These are phyloP conservation scores for Torulaspora indica DNA, from an alignment of 805 yeast genomes.

Conservation along the genomic window DNA sequence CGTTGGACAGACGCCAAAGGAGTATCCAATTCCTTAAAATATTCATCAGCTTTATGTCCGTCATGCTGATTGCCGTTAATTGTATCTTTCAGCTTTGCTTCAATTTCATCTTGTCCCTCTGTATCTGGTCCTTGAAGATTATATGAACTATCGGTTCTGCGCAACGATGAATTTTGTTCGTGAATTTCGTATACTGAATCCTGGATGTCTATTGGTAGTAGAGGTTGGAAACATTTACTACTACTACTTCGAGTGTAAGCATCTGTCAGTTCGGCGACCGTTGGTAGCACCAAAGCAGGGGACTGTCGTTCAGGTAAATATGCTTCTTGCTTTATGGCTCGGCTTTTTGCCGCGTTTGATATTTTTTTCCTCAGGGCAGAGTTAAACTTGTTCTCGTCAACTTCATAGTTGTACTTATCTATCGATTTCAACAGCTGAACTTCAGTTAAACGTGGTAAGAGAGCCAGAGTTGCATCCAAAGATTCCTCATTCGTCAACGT, in stretches of 20 bases:
- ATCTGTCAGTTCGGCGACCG: constrained; percentile 63
- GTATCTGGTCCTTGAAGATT: constrained; percentile 14
- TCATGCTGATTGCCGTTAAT: constrained; percentile 32
- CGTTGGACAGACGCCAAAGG: constrained; percentile 45
- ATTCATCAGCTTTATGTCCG: constrained; percentile 47
- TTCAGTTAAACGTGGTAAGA: constrained; percentile 57
- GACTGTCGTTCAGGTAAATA: constrained; percentile 49
- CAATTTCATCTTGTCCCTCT: constrained; percentile 14
- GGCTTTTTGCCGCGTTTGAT: constrained; percentile 20
- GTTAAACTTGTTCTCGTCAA: constrained; percentile 67
- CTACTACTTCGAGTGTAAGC: constrained; percentile 57
- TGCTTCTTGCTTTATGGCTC: constrained; percentile 11
- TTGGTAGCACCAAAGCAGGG: constrained; percentile 62
- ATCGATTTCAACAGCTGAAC: constrained; percentile 65
- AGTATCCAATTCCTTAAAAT: constrained; percentile 68
- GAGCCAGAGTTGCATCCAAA: constrained; percentile 48
- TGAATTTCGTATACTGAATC: constrained; percentile 69
- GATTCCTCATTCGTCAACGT: constrained; percentile 62
- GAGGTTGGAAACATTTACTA: constrained; percentile 58
- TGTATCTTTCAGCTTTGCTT: constrained; percentile 9
- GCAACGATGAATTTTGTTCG: constrained; percentile 38
- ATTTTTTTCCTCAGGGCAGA: constrained; percentile 42
- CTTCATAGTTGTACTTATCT: constrained; percentile 77
- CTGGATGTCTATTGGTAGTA: constrained; percentile 60
- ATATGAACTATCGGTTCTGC: constrained; percentile 22